phyloP scores from a whole-genome alignment of 2,329 filamentous ascomycete species.

The Nothophoma quercina region DNA sequence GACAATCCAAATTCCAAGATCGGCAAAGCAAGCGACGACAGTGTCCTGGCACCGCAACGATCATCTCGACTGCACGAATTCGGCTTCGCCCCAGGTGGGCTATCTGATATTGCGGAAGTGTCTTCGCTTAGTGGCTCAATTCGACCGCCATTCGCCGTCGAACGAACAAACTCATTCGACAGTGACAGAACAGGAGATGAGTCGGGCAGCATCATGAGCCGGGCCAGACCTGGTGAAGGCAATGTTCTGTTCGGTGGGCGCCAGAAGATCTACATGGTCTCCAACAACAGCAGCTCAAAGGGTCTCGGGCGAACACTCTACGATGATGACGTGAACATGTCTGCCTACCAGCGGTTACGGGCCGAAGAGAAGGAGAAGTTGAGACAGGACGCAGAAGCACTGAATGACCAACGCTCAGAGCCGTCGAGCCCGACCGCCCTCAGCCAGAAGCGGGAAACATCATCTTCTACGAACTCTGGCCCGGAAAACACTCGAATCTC shows the following conservation, averaged over 20 bases:
- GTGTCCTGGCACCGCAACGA: slow-evolving; percentile 82
- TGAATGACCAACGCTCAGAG: slow-evolving; percentile 51
- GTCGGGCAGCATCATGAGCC: slow-evolving; percentile 80
- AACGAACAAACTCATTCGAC: slow-evolving; percentile 71
- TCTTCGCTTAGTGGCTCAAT: slow-evolving; percentile 70
- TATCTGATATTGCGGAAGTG: slow-evolving; percentile 90
- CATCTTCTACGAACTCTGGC: slow-evolving; percentile 81
- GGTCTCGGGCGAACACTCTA: slow-evolving; percentile 71
- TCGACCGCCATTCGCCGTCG: slow-evolving; percentile 66
- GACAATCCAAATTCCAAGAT: slow-evolving; percentile 89
- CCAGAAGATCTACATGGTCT: slow-evolving; percentile 93
- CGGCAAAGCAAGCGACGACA: slow-evolving; percentile 95
- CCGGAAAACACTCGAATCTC: slow-evolving; percentile 74
- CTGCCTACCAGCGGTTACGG: slow-evolving; percentile 81
- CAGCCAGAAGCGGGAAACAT: slow-evolving; percentile 79
- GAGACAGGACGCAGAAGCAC: slow-evolving; percentile 41
- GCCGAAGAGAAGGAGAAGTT: slow-evolving; percentile 59
- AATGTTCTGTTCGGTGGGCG: slow-evolving; percentile 94
- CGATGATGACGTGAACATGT: slow-evolving; percentile 84
- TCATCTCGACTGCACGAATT: slow-evolving; percentile 80
- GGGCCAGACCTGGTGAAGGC: slow-evolving; percentile 82
- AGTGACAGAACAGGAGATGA: slow-evolving; percentile 71
- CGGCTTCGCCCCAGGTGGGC: slow-evolving; percentile 64
- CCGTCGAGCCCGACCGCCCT: slow-evolving; percentile 64
- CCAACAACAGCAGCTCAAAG: slow-evolving; percentile 59